A percentile compares a stretch with the other conserved stretches of the same genome.
These are phyloP conservation scores for Heliosperma pusillum DNA, from an alignment of 148 eudicot species.

Conservation along the genomic window DNA sequence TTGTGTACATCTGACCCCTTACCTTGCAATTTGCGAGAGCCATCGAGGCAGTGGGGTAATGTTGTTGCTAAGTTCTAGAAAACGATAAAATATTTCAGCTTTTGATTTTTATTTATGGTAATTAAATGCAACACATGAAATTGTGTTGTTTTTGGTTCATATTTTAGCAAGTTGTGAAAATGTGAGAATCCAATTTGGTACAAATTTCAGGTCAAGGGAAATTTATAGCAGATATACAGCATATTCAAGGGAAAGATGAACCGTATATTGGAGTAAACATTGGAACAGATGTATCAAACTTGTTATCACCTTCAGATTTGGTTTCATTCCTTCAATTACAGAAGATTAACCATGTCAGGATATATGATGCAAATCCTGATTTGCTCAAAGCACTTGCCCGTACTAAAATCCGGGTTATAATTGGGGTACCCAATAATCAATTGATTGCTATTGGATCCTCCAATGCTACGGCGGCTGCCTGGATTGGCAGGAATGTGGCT, in stretches of 20 bases:
- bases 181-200: too few relatives aligned
- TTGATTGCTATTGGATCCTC: constrained; percentile 78
- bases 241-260: constrained; percentile 37
- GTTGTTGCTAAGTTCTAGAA: too few relatives aligned
- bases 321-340: constrained; percentile 62
- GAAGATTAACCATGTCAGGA: constrained; percentile 69
- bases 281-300: constrained; percentile 68
- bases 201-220: constrained; percentile 29
- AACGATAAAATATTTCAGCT: background rate
- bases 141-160: constrained; percentile 1
- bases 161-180: too few relatives aligned
- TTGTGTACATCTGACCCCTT: too few relatives aligned
- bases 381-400: constrained; percentile 64
- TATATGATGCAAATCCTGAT: constrained; percentile 63
- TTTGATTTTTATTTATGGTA: background rate
- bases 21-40: too few relatives aligned
- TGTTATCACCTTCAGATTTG: constrained; percentile 53
- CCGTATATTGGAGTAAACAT: constrained; percentile 81
- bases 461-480: constrained; percentile 74
- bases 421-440: constrained; percentile 86
- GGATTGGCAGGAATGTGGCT: constrained; percentile 67
- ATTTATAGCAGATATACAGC: constrained; percentile 44
- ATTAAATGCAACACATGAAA: background rate
- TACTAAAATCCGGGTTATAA: constrained; percentile 72
- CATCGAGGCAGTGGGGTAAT: too few relatives aligned